phyloP scores from a whole-genome alignment of 192 early-diverging fungal species.

The Backusella sp. region DNA sequence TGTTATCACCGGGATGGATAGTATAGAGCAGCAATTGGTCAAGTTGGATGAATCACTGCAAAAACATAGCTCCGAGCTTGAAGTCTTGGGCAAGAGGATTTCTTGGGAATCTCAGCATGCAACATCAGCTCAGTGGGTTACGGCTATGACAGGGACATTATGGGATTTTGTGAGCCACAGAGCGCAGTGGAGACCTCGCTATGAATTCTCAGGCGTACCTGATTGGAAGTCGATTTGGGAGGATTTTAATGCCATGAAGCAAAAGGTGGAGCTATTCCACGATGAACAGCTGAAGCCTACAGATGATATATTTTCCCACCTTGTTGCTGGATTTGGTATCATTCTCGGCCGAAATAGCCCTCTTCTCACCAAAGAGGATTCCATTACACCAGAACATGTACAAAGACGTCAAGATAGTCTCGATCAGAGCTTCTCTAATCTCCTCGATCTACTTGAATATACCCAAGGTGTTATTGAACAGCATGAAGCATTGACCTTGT shows the following conservation, averaged over 20 bases:
- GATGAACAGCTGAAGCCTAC: conserved; percentile 20
- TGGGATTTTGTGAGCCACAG: conserved; percentile 23
- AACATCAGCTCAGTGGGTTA: conserved; percentile 18
- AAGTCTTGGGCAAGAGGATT: conserved; percentile 18
- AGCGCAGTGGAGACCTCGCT: conserved; percentile 22
- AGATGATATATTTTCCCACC: conserved; percentile 10
- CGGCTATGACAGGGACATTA: conserved; percentile 9
- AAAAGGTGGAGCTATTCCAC: conserved; percentile 27
- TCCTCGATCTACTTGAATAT: conserved; percentile 4
- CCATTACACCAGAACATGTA: conserved; percentile 22
- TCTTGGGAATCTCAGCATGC: conserved; percentile 24
- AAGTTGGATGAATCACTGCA: conserved; percentile 18
- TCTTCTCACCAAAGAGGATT: background rate
- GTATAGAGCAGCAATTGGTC: conserved; percentile 2
- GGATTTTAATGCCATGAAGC: conserved; percentile 13
- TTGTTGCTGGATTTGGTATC: conserved; percentile 25
- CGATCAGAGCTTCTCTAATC: background rate
- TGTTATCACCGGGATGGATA: background rate
- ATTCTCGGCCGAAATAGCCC: background rate
- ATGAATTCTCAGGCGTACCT: background rate
- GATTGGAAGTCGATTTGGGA: background rate
- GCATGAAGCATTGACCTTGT: conserved; percentile 4
- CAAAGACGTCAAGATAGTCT: conserved; percentile 21
- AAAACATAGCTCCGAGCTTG: conserved; percentile 11
- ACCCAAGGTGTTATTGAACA: conserved; percentile 21